Evolutionary conservation across 495 filamentous ascomycete genomes (phyloP), one percentile per base, ranked within the genome.

Genomic region (Penicillium maclennaniae): DNA sequence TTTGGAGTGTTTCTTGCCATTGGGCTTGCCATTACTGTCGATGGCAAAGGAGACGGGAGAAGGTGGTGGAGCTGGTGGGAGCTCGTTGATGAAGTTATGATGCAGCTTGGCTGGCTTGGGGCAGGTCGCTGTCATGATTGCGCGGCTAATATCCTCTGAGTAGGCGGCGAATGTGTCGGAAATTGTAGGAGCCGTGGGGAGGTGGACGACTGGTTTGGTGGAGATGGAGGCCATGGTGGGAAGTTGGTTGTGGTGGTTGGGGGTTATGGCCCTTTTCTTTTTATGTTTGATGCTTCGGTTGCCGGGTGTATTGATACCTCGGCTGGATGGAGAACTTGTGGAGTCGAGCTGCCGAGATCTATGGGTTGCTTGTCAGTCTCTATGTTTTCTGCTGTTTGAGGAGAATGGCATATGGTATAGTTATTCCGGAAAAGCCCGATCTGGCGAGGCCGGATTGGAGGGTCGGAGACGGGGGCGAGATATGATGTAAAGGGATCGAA

Each of bases 1-100:
- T n/a, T 66, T 52, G 26, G 58, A 55, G 20, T 42, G 54, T 21
- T 63, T 60, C 23, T 25, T 39, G 15, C 9, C 16, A 4, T 39
- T 16, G 9, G 51, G 26, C 20, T 49, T 57, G 38, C 59, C 51
- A 12, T 54, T 55, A 14, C 56, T 57, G 38, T 56, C 53, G 19
- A 61, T 52, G 23, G 62, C 60, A 36, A 70, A 74, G 45, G 67
- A 65, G 46, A 78, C 74, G 0, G 76, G 78, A 3, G 72, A 76
- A 6, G 78, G 78, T 16, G 77, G 77, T 7, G 76, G 78, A 6
- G 63, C 63, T 0, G 77, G 73, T 7, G 78, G 74, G 25, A 75
- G 70, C 7, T 65, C 64, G 21, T 68, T 56, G 43, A 69, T 45
- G n/a, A 63, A 58, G 19, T 70, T 73, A 10, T 70, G 64, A 43